These are phyloP conservation scores for Microsporum canis DNA, from an alignment of 2,329 filamentous ascomycete genomes.

Conservation along the genomic window DNA sequence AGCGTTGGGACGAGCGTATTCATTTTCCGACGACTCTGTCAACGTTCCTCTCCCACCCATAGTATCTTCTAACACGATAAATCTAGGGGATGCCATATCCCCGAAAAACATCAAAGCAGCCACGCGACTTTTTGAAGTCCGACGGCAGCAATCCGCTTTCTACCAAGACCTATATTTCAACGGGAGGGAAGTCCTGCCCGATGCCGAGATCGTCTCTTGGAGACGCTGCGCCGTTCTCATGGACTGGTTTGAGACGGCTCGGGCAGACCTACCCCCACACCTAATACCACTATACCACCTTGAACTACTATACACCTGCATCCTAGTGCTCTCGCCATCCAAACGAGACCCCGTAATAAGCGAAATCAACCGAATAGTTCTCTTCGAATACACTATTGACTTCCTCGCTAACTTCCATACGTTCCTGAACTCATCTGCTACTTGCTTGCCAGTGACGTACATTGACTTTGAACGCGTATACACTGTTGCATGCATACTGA, in stretches of 20 bases:
- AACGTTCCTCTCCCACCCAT: slow-evolving; percentile 63
- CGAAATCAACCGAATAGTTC: slow-evolving; percentile 64
- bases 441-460: slow-evolving; percentile 65
- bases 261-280: slow-evolving; percentile 50
- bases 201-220: slow-evolving; percentile 46
- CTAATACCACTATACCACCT: slow-evolving; percentile 72
- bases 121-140: slow-evolving; percentile 66
- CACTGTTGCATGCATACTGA: slow-evolving; percentile 51
- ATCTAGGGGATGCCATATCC: slow-evolving; percentile 30
- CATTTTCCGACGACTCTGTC: slow-evolving; percentile 80
- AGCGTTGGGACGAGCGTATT: slow-evolving; percentile 77
- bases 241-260: slow-evolving; percentile 69
- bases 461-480: slow-evolving; percentile 78
- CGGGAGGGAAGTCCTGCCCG: slow-evolving; percentile 52
- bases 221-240: slow-evolving; percentile 48
- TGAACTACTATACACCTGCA: slow-evolving; percentile 80
- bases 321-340: slow-evolving; percentile 77
- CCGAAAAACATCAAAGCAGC: slow-evolving; percentile 55
- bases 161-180: slow-evolving; percentile 83
- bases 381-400: slow-evolving; percentile 77
- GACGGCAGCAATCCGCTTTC: slow-evolving; percentile 76
- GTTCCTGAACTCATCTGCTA: slow-evolving; percentile 48
- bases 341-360: slow-evolving; percentile 57
- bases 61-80: slow-evolving; percentile 33
- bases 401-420: slow-evolving; percentile 66